Conservation (phyloP, 176 grass and related monocot genomes). For the Bolboschoenus planiculmis region DNA sequence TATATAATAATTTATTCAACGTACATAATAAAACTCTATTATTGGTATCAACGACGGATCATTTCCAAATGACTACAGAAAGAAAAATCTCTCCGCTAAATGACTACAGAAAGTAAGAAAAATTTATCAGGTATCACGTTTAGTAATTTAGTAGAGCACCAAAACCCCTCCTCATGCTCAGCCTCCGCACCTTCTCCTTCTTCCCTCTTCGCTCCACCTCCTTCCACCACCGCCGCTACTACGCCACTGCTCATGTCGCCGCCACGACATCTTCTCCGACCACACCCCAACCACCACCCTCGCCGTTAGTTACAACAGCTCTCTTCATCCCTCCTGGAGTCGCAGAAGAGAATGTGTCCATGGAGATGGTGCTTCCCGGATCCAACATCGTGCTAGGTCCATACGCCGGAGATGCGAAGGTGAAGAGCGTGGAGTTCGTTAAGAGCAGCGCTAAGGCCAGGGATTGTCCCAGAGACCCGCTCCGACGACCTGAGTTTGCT, state of each 20-base stretch:
- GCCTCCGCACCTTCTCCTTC: constrained; percentile 24
- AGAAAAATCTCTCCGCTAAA: too few species aligned
- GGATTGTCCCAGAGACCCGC: constrained; percentile 68
- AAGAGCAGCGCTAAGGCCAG: constrained; percentile 55
- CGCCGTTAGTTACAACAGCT: constrained; percentile 23
- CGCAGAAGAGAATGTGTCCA: constrained; percentile 25
- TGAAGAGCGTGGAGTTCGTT: constrained; percentile 72
- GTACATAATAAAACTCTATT: too few species aligned
- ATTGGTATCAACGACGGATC: too few species aligned
- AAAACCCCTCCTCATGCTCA: too few species aligned
- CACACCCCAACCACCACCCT: not conserved
- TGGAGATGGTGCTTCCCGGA: constrained; percentile 71
- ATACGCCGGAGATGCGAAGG: constrained; percentile 67
- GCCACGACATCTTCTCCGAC: too few species aligned
- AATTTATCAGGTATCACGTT: too few species aligned
- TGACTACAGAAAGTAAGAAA: too few species aligned
- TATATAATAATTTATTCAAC: too few species aligned
- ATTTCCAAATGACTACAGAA: too few species aligned
- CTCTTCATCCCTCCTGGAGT: constrained; percentile 84
- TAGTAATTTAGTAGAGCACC: too few species aligned
- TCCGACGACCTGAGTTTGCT: constrained; percentile 76
- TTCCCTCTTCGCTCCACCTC: not conserved
- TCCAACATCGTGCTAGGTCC: constrained; percentile 88
- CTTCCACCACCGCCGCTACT: not conserved
- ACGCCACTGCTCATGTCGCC: constrained; percentile 8